Evolutionary conservation across 2,329 filamentous ascomycete genomes (phyloP).

Genomic region (Microdochium trichocladiopsis): DNA sequence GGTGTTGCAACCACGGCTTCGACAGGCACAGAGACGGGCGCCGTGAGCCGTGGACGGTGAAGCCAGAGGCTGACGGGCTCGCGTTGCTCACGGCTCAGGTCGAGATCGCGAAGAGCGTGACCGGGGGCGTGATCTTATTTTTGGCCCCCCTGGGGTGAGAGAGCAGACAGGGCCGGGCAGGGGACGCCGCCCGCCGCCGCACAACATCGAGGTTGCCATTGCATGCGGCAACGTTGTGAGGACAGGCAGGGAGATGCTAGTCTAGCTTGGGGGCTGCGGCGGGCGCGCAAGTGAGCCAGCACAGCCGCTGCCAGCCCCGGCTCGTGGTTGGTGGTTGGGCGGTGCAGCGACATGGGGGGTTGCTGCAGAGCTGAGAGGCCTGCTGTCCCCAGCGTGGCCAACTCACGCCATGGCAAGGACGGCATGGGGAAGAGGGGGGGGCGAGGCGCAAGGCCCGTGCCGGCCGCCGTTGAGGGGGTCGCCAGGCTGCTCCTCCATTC

Average conservation of each 20-base stretch:
- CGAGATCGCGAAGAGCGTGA: not conserved
- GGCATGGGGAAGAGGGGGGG: too few species aligned
- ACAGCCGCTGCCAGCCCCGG: not conserved
- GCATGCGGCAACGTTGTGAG: not conserved
- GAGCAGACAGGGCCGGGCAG: not conserved
- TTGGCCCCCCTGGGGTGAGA: not conserved
- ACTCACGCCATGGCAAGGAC: too few species aligned
- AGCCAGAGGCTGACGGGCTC: not conserved
- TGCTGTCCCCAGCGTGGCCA: too few species aligned
- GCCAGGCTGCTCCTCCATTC: not conserved
- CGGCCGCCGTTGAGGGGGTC: not conserved
- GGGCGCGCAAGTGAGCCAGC: not conserved
- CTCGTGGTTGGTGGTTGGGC: not conserved
- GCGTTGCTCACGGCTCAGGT: not conserved
- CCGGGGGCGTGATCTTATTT: not conserved
- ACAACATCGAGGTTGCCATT: not conserved
- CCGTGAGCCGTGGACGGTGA: too few species aligned
- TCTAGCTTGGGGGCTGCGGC: not conserved
- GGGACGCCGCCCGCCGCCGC: not conserved
- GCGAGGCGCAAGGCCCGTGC: not conserved
- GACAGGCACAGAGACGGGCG: too few species aligned
- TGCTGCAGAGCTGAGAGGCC: not conserved
- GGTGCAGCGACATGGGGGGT: not conserved
- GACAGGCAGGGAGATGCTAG: too few species aligned
- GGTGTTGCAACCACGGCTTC: not conserved